Conservation (phyloP, 805 yeast genomes). For the Schwanniomyces sp. region DNA sequence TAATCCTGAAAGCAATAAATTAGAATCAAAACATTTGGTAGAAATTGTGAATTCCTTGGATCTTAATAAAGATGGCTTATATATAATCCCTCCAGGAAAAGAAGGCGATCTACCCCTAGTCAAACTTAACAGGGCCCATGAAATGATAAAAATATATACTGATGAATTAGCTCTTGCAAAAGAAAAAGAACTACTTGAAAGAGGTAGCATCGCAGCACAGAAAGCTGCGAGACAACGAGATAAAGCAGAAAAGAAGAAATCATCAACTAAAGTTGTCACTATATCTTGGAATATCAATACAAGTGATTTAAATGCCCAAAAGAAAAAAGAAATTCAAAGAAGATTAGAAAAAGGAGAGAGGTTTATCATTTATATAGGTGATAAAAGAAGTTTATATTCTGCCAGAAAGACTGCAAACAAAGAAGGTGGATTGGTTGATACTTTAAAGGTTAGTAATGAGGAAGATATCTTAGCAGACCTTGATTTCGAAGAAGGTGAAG, state of each 20-base stretch:
- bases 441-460: conserved; percentile 1
- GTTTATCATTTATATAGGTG: conserved; percentile 26
- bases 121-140: conserved; percentile 20
- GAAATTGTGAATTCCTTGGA: conserved; percentile 32
- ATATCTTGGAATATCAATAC: conserved; percentile 39
- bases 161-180: conserved; percentile 31
- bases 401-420: conserved; percentile 12
- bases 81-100: conserved; percentile 15
- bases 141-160: conserved; percentile 33
- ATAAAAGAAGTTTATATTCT: conserved; percentile 15
- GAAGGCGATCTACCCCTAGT: conserved; percentile 25
- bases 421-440: conserved; percentile 9
- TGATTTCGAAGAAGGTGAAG: conserved; percentile 11
- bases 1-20: conserved; percentile 20
- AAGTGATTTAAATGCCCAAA: conserved; percentile 39
- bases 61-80: conserved; percentile 23
- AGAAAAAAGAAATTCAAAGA: conserved; percentile 30
- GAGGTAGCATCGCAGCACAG: conserved; percentile 33
- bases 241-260: conserved; percentile 35
- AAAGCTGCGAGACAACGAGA: conserved; percentile 25
- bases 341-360: conserved; percentile 33
- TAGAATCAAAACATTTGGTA: conserved; percentile 23
- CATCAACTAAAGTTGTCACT: conserved; percentile 30
- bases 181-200: conserved; percentile 28
- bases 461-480: conserved; percentile 12